Evolutionary conservation across 1,284 basidiomycete genomes (phyloP), one percentile per base, ranked within the genome.

Genomic region (Cyathus pygmaeus): DNA sequence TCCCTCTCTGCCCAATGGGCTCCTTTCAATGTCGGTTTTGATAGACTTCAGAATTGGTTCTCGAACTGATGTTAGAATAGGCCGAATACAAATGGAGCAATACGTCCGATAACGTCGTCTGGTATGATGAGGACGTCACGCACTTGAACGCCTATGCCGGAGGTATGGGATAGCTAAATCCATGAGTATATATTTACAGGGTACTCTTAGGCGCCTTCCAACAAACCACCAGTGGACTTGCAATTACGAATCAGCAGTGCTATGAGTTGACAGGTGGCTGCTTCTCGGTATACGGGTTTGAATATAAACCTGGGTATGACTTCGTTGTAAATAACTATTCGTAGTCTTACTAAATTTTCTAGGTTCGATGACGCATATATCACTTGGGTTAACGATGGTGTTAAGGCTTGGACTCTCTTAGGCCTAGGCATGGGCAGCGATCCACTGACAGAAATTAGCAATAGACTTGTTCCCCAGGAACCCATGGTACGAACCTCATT

Each of bases 381-480:
- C 69, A 87, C 88, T 47, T 96, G 95, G 95, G 86, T 94, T 49
- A 84, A 88, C 59, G 82, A 91, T 67, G 85, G 83, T 56, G 79
- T 86, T 62, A 80, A 83, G 42, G 86, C 90, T 21, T 98, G 94
- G 94, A 92, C 89, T 7, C 64, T 98, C 55, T 82, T 86, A 27
- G 86, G 84, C 2, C 76, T 79, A 26, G 94, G 90, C 6, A 85
- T 96, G 73, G 88, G 82, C 9, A 83, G 89, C 2, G 90, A 95
- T 72, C 52, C 78, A 0, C 58, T 57, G 1, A 87, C 87, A 23
- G 83, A 93, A 64, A 93, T 96, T 51, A 78, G 86, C 2, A 83
- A 87, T 52, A 84, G 96, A 21, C 85, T 89, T 2, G 84, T 98
- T 24, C 84, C 94, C 0, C 86, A 91, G 68, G 94, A 96, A 75